phyloP scores from a whole-genome alignment of 768 basidiomycete genomes.

The Lactarius pseudohatsudake region DNA sequence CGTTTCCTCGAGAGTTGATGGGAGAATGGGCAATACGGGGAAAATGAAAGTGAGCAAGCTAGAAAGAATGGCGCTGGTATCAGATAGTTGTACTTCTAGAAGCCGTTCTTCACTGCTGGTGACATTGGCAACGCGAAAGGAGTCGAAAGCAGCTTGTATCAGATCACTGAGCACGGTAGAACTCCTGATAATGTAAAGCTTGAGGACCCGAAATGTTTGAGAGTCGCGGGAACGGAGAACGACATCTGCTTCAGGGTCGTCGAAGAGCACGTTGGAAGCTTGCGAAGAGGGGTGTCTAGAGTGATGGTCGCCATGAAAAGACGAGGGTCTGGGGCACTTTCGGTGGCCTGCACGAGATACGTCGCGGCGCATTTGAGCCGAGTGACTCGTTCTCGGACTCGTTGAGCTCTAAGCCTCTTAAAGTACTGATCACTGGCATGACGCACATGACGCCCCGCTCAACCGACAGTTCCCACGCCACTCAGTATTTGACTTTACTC shows the following conservation, averaged over 20 bases:
- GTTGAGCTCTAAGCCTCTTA: too few species aligned
- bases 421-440: too few species aligned
- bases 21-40: neutral
- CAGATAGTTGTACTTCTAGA: neutral
- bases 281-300: neutral
- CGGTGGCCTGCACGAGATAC: too few species aligned
- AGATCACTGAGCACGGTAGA: neutral
- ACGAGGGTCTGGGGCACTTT: neutral
- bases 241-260: conserved; percentile 19
- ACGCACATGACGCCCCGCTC: too few species aligned
- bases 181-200: neutral
- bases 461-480: too few species aligned
- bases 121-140: too few species aligned
- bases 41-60: neutral
- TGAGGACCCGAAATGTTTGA: conserved; percentile 1
- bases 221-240: conserved; percentile 4
- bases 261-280: neutral
- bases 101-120: too few species aligned
- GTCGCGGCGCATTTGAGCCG: too few species aligned
- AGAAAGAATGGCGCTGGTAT: neutral
- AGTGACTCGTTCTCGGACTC: too few species aligned
- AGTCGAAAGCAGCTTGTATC: neutral
- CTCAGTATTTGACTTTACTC: too few species aligned
- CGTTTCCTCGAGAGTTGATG: neutral
- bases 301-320: neutral